A percentile compares a stretch with the other conserved stretches of the same genome.
Conservation (phyloP, 1,284 basidiomycete species). For the Ustilago sp. region DNA sequence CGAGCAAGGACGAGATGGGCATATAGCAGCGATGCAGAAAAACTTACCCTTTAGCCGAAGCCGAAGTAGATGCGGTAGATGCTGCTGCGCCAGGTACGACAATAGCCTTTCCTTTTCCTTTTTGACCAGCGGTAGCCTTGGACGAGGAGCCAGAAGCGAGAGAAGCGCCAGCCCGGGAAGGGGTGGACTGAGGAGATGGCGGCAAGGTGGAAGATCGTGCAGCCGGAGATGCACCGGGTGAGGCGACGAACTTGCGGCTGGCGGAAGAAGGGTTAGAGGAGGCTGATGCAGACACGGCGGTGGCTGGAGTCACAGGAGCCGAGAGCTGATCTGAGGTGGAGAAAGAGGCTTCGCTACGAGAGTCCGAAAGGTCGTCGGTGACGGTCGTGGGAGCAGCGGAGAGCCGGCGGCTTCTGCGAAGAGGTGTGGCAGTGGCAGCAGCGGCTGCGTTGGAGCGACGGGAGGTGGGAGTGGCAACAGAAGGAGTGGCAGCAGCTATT, state of each 20-base stretch:
- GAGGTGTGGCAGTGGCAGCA: background rate
- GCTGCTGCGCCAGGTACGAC: background rate
- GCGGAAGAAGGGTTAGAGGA: constrained; percentile 32
- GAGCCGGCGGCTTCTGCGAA: constrained; percentile 31
- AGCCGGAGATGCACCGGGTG: constrained; percentile 31
- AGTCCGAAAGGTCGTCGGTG: constrained; percentile 35
- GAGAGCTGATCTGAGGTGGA: constrained; percentile 23
- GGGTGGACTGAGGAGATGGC: constrained; percentile 31
- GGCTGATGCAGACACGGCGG: constrained; percentile 20
- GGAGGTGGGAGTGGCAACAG: constrained; percentile 9
- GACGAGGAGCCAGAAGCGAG: constrained; percentile 9
- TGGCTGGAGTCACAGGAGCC: constrained; percentile 37
- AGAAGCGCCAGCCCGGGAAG: constrained; percentile 32
- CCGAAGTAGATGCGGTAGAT: constrained; percentile 13
- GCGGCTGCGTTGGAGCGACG: constrained; percentile 6
- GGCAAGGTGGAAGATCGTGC: constrained; percentile 39
- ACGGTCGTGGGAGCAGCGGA: constrained; percentile 19
- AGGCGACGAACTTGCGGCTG: constrained; percentile 26
- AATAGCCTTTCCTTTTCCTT: constrained; percentile 28
- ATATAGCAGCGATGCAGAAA: background rate
- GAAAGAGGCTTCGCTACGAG: constrained; percentile 33
- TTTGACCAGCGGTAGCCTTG: constrained; percentile 9
- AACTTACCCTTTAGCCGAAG: constrained; percentile 34
- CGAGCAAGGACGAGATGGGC: background rate
- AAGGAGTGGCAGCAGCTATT: background rate